Percentiles rank a stretch among this genome's conserved stretches.
Evolutionary conservation across 139 green algal species (phyloP).

Genomic region (Coelastrella sp.): DNA sequence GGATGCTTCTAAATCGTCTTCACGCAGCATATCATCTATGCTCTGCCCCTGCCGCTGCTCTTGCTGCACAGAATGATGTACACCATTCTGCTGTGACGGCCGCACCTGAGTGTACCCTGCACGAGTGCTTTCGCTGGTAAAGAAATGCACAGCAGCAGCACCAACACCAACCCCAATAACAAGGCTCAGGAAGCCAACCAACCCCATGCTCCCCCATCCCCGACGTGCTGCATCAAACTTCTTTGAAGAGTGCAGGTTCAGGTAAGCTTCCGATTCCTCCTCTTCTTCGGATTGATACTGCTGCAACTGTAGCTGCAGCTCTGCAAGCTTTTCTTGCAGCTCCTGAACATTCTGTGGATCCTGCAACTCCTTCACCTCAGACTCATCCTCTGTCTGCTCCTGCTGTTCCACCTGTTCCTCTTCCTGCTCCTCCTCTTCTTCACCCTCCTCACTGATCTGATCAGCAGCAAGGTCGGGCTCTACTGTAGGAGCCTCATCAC

Average conservation of each 20-base stretch:
- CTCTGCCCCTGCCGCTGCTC: not conserved
- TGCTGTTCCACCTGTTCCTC: not conserved
- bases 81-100: not conserved
- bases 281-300: not conserved
- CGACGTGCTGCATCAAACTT: too few species aligned
- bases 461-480: not conserved
- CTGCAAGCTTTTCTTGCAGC: slow-evolving; percentile 25
- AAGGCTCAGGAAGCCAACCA: not conserved
- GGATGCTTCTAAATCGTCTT: not conserved
- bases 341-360: slow-evolving; percentile 35
- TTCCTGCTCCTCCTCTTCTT: slow-evolving; percentile 23
- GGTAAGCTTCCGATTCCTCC: not conserved
- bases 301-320: not conserved
- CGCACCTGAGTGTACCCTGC: not conserved
- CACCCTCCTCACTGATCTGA: not conserved
- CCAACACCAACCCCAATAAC: not conserved
- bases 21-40: not conserved
- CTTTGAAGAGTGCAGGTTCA: not conserved
- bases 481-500: not conserved
- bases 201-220: not conserved
- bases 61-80: not conserved
- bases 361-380: slow-evolving; percentile 28
- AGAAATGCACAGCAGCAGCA: not conserved
- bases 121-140: not conserved
- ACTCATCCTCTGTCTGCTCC: slow-evolving; percentile 29